Conservation (phyloP, 108 stramenopile species). For the Fragilariopsis cylindrus region DNA sequence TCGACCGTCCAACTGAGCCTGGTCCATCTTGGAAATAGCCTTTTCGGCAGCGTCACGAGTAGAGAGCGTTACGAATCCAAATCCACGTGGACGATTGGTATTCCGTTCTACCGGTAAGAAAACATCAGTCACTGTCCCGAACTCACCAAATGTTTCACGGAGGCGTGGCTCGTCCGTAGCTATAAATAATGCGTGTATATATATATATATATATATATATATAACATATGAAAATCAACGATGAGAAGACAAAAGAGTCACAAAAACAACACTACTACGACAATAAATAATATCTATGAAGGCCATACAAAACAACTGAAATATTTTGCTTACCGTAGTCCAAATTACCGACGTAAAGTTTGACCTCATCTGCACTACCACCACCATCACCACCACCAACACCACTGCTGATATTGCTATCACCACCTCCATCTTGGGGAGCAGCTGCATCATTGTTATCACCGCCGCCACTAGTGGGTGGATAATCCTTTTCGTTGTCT, state of each 20-base stretch:
- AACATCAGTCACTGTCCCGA: conserved; percentile 83
- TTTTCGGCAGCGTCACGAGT: conserved; percentile 71
- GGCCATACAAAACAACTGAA: not conserved
- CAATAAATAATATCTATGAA: not conserved
- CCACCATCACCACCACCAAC: conserved; percentile 19
- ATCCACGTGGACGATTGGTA: conserved; percentile 82
- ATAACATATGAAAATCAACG: conserved; percentile 1
- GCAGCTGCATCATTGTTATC: conserved; percentile 9
- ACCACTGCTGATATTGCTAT: not conserved
- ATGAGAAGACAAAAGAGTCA: not conserved
- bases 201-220: not conserved
- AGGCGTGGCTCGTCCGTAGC: conserved; percentile 74
- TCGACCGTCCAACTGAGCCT: conserved; percentile 81
- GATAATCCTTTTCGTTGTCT: conserved; percentile 29
- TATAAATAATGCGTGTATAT: conserved; percentile 13
- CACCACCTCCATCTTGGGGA: conserved; percentile 3
- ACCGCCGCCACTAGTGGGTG: conserved; percentile 25
- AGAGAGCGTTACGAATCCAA: conserved; percentile 81
- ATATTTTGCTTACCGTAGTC: conserved; percentile 63
- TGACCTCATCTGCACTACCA: conserved; percentile 51
- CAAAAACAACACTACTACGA: not conserved
- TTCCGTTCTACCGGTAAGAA: conserved; percentile 79
- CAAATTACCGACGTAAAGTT: conserved; percentile 90
- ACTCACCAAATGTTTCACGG: conserved; percentile 66
- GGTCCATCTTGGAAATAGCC: conserved; percentile 87